These are phyloP conservation scores for Gaertneriomyces semiglobifer DNA, from an alignment of 192 early-diverging fungal genomes.

Conservation along the genomic window DNA sequence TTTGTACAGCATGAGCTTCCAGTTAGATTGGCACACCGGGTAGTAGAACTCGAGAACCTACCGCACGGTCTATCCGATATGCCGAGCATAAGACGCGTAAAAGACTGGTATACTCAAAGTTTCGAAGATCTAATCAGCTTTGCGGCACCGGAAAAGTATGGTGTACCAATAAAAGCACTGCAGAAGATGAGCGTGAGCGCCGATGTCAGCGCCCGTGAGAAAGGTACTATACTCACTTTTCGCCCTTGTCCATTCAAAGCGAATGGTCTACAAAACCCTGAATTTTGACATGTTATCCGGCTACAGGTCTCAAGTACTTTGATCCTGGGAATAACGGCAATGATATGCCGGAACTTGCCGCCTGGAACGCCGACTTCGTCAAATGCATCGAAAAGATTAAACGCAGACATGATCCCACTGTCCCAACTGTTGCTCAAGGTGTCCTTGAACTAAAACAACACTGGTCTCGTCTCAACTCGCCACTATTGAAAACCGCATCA, in stretches of 20 bases:
- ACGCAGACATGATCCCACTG: constrained; percentile 86
- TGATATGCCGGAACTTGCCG: constrained; percentile 26
- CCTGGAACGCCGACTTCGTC: constrained; percentile 61
- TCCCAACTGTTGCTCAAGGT: constrained; percentile 89
- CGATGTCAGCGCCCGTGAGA: neutral
- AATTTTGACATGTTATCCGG: neutral
- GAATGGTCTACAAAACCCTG: neutral
- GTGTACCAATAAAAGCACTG: constrained; percentile 36
- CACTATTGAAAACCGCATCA: constrained; percentile 9
- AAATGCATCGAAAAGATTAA: constrained; percentile 89
- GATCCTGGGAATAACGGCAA: constrained; percentile 21
- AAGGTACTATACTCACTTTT: neutral
- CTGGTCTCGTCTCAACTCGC: constrained; percentile 44
- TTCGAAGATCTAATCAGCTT: constrained; percentile 71
- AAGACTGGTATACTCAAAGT: constrained; percentile 92
- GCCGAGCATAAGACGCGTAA: constrained; percentile 86
- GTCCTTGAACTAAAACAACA: constrained; percentile 86
- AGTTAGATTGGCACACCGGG: constrained; percentile 87
- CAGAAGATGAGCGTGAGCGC: constrained; percentile 11
- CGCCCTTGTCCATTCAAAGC: neutral
- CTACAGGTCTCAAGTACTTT: constrained; percentile 18
- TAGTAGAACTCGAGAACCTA: constrained; percentile 89
- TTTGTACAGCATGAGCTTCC: constrained; percentile 74
- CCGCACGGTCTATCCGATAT: constrained; percentile 83
- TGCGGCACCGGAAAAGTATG: constrained; percentile 46